Evolutionary conservation across 2,329 filamentous ascomycete genomes (phyloP).

Genomic region (Drechslera avenae): DNA sequence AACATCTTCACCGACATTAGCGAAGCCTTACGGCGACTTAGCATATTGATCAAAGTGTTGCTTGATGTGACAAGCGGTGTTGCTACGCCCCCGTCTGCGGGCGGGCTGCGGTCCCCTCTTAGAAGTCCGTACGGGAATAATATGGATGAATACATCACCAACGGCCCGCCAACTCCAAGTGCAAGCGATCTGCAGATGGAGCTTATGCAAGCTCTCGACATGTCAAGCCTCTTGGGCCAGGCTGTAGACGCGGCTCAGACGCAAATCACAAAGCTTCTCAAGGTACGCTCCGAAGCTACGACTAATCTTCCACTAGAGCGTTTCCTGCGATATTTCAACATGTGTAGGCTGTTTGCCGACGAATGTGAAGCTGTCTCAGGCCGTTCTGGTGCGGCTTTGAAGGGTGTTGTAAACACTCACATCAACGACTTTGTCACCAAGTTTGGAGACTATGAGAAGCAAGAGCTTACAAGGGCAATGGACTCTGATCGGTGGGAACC

Average conservation of each 20-base stretch:
- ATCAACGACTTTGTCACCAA: conserved; percentile 79
- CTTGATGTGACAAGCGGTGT: conserved; percentile 87
- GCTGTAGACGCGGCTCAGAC: conserved; percentile 79
- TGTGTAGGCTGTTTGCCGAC: conserved; percentile 82
- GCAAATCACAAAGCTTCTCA: conserved; percentile 75
- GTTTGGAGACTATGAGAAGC: conserved; percentile 73
- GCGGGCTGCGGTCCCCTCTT: conserved; percentile 54
- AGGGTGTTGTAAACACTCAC: conserved; percentile 79
- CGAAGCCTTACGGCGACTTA: conserved; percentile 82
- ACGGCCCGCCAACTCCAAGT: conserved; percentile 16
- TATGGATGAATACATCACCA: conserved; percentile 50
- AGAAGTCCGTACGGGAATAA: conserved; percentile 52
- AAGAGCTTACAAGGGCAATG: conserved; percentile 75
- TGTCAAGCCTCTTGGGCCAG: conserved; percentile 77
- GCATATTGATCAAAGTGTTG: conserved; percentile 91
- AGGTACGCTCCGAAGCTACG: conserved; percentile 76
- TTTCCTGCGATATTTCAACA: conserved; percentile 80
- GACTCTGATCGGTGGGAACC: conserved; percentile 81
- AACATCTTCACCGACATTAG: conserved; percentile 87
- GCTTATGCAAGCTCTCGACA: conserved; percentile 75
- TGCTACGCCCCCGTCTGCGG: conserved; percentile 51
- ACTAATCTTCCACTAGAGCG: conserved; percentile 68
- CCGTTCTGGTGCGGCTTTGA: conserved; percentile 74
- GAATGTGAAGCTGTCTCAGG: conserved; percentile 87
- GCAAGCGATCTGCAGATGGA: conserved; percentile 65